Evolutionary conservation across 495 filamentous ascomycete species (phyloP), one percentile per base, ranked within the genome.

Genomic region (Talaromyces stipitatus): DNA sequence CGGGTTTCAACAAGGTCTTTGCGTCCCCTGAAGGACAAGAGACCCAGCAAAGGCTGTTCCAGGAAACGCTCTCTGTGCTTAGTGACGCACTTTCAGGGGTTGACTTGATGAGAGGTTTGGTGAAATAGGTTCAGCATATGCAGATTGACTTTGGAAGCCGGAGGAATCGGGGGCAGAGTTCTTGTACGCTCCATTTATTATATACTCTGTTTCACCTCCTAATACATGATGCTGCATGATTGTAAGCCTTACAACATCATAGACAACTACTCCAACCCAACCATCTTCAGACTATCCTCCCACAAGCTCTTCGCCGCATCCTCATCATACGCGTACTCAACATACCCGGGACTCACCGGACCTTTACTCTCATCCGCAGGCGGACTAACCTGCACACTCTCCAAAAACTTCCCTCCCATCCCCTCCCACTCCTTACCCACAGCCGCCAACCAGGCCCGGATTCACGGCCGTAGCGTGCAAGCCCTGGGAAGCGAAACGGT

Each of bases 341-440:
- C 71, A 61, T 72, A 73, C 26, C 54, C 54, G 6, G 14, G 12
- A 28, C 22, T 30, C 8, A 45, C 16, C 33, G 3, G 38, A 3
- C 33, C 33, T 9, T 43, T 10, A 27, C 11, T 45, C 22, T 43
- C 64, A 10, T 62, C 61, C 41, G 59, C 56, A 4, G 50, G 46
- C 11, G 57, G 48, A 59, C 55, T 50, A 45, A 55, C 46, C 24
- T 58, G 56, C 11, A 52, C 50, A 47, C 29, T 45, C 36, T 70
- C 70, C 36, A 78, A 62, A 63, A 79, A 76, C 33, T 72, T 65
- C 0, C 80, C 75, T 57, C 77, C 76, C 26, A 70, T 66, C 2
- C 62, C 66, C 54, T 72, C 68, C 60, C 64, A 59, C 27, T 72
- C 66, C 54, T 60, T 73, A 3, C 60, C 69, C 50, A 71, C 67